Evolutionary conservation across 345 rosid species (phyloP).

Genomic region (Gossypium raimondii): DNA sequence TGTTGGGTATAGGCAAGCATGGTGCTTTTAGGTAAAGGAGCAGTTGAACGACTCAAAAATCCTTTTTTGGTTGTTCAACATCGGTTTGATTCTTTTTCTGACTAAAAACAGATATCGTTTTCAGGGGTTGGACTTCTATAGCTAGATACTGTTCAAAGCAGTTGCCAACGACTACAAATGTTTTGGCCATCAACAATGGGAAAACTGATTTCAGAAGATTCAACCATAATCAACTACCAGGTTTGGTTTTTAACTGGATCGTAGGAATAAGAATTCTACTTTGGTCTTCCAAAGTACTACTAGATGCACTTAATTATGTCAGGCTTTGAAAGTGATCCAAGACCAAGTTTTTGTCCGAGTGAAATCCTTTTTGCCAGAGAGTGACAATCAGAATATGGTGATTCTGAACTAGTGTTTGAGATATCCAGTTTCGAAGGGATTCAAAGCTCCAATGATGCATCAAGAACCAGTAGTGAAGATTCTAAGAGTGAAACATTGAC

Average conservation of each 20-base stretch:
- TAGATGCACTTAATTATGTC: constrained; percentile 21
- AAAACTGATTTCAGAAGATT: constrained; percentile 58
- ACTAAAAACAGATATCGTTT: constrained; percentile 30
- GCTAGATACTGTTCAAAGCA: constrained; percentile 68
- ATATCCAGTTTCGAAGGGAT: constrained; percentile 27
- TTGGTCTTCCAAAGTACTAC: not conserved
- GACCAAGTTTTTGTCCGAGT: constrained; percentile 34
- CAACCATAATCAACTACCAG: constrained; percentile 53
- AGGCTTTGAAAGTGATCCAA: constrained; percentile 46
- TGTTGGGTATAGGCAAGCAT: constrained; percentile 57
- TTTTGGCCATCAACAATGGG: constrained; percentile 68
- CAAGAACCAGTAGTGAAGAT: constrained; percentile 22
- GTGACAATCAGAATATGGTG: constrained; percentile 39
- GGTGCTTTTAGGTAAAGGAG: constrained; percentile 46
- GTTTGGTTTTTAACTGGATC: constrained; percentile 33
- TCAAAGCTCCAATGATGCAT: constrained; percentile 17
- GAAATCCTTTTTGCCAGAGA: constrained; percentile 27
- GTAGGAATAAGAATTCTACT: not conserved
- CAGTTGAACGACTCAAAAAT: constrained; percentile 3
- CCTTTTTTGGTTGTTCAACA: constrained; percentile 6
- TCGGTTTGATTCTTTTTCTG: constrained; percentile 19
- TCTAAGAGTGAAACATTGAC: constrained; percentile 21
- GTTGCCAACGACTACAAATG: constrained; percentile 57
- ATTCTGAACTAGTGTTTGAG: constrained; percentile 43
- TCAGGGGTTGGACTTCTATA: constrained; percentile 40